Conservation (phyloP, 805 yeast genomes). For the Cyberlindnera subsufficiens region DNA sequence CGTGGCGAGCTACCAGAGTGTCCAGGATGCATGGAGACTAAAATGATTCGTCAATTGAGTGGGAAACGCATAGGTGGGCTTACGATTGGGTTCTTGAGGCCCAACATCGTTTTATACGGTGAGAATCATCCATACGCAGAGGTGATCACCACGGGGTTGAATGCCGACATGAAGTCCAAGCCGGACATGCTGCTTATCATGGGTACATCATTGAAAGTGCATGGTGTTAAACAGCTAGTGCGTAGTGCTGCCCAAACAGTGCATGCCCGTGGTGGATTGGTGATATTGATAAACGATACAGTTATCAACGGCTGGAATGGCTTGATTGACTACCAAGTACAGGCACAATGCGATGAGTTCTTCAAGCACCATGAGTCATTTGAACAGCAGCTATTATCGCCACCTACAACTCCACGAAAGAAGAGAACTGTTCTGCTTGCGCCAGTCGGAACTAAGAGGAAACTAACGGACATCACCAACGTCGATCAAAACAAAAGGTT, state of each 20-base stretch:
- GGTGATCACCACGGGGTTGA: slow-evolving; percentile 63
- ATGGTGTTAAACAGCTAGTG: slow-evolving; percentile 81
- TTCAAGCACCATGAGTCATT: slow-evolving; percentile 31
- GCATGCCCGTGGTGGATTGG: slow-evolving; percentile 75
- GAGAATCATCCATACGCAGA: slow-evolving; percentile 90
- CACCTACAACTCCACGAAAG: slow-evolving; percentile 27
- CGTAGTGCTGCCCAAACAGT: slow-evolving; percentile 60
- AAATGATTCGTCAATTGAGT: slow-evolving; percentile 45
- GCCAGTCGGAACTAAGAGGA: background rate
- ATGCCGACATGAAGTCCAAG: slow-evolving; percentile 51
- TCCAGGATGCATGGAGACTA: slow-evolving; percentile 54
- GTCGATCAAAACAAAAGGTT: background rate
- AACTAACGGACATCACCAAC: background rate
- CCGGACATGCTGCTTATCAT: slow-evolving; percentile 83
- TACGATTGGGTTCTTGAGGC: slow-evolving; percentile 70
- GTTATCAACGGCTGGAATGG: slow-evolving; percentile 63
- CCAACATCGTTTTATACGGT: slow-evolving; percentile 88
- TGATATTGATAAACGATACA: slow-evolving; percentile 70
- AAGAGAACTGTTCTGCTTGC: background rate
- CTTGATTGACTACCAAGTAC: slow-evolving; percentile 72
- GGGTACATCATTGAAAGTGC: slow-evolving; percentile 91
- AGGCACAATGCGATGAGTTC: slow-evolving; percentile 80
- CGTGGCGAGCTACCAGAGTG: slow-evolving; percentile 76
- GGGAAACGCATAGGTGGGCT: slow-evolving; percentile 71
- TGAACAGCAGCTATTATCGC: slow-evolving; percentile 20